A percentile compares a stretch with the other conserved stretches of the same genome.
These are phyloP conservation scores for Gossypium trilobum DNA, from an alignment of 441 rosid species.

Conservation along the genomic window DNA sequence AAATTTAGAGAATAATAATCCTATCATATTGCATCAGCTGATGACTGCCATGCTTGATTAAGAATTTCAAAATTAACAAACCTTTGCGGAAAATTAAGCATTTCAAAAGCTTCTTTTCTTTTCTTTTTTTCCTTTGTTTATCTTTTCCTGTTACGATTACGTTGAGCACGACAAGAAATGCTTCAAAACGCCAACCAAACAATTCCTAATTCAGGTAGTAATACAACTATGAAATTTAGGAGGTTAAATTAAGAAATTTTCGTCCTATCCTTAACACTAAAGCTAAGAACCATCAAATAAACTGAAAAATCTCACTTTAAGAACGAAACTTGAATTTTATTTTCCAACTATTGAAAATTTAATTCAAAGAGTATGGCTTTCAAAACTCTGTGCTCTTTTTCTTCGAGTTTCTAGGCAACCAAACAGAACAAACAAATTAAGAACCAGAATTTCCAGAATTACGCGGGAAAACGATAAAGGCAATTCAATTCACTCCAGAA, in stretches of 20 bases:
- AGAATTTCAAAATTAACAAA: background rate
- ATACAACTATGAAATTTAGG: background rate
- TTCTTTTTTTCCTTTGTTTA: background rate
- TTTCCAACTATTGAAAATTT: background rate
- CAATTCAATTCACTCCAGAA: constrained; percentile 15
- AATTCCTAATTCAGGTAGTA: background rate
- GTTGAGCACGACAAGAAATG: background rate
- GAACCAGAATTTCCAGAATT: constrained; percentile 12
- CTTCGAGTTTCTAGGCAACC: constrained; percentile 25
- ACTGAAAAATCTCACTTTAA: background rate
- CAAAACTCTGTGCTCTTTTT: background rate
- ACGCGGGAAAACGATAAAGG: background rate
- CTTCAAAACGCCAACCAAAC: constrained; percentile 1
- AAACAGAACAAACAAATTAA: constrained; percentile 20
- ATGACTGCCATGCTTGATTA: background rate
- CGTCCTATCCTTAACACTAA: background rate
- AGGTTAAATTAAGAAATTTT: background rate
- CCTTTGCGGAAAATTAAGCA: background rate
- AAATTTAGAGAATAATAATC: background rate
- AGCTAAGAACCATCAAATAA: background rate
- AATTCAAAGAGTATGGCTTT: background rate
- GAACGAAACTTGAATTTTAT: background rate
- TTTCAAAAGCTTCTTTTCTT: background rate
- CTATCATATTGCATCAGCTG: background rate
- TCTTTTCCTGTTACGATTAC: background rate